Base-by-base conservation (phyloP, 2,329 filamentous ascomycete genomes). In the Xylariaceae sp. region DNA sequence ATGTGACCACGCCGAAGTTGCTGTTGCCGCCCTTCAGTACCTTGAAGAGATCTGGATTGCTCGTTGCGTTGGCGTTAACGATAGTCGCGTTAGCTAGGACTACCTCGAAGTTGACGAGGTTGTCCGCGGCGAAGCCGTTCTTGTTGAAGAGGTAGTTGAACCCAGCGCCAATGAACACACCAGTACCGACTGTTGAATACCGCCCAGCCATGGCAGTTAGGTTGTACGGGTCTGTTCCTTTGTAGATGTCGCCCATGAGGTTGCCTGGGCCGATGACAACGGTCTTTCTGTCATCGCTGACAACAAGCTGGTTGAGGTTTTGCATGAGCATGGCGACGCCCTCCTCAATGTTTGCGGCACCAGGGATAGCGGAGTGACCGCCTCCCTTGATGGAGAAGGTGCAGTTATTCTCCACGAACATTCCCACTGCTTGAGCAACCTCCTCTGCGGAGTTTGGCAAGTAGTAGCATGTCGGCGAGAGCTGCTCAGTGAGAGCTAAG, bases 281-380 rank as follows among this genome's bases (percentile, higher is more conserved):
- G 10, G 10, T 23, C 3, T 38, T 37, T 16, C 40, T 33, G 14
- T 53, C 47, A 23, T 32, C 8, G 25, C 16, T 40, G 27, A 53
- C 35, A 2, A 38, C 41, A 25, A 46, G 25, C 12, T 27, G 37
- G 2, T 42, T 44, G 27, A 53, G 43, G 17, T 43, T 41, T 38
- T 44, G 21, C 50, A 53, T 50, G 42, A 35, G 34, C 37, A 53
- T 47, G 12, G 46, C 27, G 29, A 53, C 39, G 12, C 50, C 50
- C 22, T 50, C 37, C 19, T 53, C 33, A 36, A 53, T 53, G 23
- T 48, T 53, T 5, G 50, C 50, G 3, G 50, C 50, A 16, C 47
- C 50, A 12, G 44, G 47, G 39, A 48, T 53, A 12, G 50, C 40
- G 16, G 43, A 45, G 36, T 50, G 50, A 14, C 50, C 47, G 21